These are phyloP conservation scores for Saprolegnia parasitica DNA, from an alignment of 352 stramenopile genomes.

Conservation along the genomic window DNA sequence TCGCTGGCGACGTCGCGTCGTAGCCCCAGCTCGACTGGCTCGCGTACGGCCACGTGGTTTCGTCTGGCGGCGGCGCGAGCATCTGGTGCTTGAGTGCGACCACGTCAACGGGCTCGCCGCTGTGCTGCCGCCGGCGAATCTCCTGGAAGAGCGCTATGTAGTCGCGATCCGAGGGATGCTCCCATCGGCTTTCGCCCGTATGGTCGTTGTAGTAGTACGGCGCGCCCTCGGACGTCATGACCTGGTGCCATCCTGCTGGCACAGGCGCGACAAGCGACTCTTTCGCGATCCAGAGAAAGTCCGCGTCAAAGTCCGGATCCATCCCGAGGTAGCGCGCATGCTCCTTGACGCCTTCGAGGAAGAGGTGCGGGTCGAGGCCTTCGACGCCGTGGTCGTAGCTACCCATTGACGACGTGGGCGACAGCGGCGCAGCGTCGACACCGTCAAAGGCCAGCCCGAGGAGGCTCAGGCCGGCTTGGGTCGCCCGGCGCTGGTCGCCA, in stretches of 20 bases:
- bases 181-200: constrained; percentile 74
- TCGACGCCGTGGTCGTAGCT: constrained; percentile 36
- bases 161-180: constrained; percentile 69
- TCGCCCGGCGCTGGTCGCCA: constrained; percentile 18
- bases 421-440: neutral
- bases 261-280: constrained; percentile 70
- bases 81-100: constrained; percentile 40
- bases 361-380: constrained; percentile 54
- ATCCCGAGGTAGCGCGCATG: constrained; percentile 67
- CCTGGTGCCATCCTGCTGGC: constrained; percentile 64
- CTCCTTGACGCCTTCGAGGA: constrained; percentile 67
- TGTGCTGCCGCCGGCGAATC: constrained; percentile 35
- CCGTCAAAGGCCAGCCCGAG: constrained; percentile 23
- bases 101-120: constrained; percentile 31
- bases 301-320: constrained; percentile 44
- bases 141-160: constrained; percentile 56
- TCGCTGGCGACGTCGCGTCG: neutral
- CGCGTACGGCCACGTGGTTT: constrained; percentile 10
- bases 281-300: constrained; percentile 69
- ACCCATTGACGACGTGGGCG: neutral
- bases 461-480: constrained; percentile 21
- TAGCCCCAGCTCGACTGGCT: constrained; percentile 27
- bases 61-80: constrained; percentile 27
- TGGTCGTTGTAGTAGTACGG: constrained; percentile 82
- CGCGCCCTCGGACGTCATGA: constrained; percentile 48